Conservation (phyloP, 768 basidiomycete genomes). For the Panus rudis region DNA sequence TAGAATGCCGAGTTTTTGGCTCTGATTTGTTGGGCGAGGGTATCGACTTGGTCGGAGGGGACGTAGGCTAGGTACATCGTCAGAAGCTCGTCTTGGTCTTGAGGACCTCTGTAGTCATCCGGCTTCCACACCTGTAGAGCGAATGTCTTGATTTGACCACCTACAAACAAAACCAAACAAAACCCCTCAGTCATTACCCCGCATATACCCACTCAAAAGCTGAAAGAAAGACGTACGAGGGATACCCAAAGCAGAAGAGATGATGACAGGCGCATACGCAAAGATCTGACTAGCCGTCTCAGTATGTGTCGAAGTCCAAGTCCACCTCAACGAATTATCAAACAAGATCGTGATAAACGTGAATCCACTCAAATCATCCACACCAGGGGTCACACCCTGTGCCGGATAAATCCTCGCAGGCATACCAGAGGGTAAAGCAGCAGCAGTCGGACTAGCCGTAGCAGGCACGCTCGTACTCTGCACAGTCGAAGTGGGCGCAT, state of each 20-base stretch:
- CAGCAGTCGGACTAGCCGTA: conserved; percentile 20
- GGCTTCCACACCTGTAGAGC: conserved; percentile 71
- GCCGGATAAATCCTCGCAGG: conserved; percentile 55
- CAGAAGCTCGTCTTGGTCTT: conserved; percentile 43
- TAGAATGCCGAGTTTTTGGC: conserved; percentile 59
- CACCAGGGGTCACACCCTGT: conserved; percentile 13
- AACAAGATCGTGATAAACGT: conserved; percentile 63
- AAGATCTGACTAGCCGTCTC: conserved; percentile 74
- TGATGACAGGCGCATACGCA: conserved; percentile 51
- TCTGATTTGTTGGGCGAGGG: conserved; percentile 61
- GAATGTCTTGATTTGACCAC: conserved; percentile 34
- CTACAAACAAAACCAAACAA: conserved; percentile 17
- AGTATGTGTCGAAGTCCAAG: conserved; percentile 49
- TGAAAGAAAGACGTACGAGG: conserved; percentile 28
- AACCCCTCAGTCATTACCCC: conserved; percentile 25
- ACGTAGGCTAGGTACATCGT: conserved; percentile 75
- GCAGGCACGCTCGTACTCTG: conserved; percentile 14
- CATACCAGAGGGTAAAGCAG: conserved; percentile 48
- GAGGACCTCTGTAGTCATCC: conserved; percentile 37
- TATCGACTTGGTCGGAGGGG: conserved; percentile 43
- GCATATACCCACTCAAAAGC: conserved; percentile 22
- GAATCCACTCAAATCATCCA: conserved; percentile 31
- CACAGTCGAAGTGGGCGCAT: conserved; percentile 27
- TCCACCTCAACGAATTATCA: conserved; percentile 54
- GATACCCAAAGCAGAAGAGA: conserved; percentile 40